Percentiles rank a stretch among this genome's conserved stretches.
phyloP scores from a whole-genome alignment of 1,284 basidiomycete genomes.

The Sanghuangporus sanghuang region DNA sequence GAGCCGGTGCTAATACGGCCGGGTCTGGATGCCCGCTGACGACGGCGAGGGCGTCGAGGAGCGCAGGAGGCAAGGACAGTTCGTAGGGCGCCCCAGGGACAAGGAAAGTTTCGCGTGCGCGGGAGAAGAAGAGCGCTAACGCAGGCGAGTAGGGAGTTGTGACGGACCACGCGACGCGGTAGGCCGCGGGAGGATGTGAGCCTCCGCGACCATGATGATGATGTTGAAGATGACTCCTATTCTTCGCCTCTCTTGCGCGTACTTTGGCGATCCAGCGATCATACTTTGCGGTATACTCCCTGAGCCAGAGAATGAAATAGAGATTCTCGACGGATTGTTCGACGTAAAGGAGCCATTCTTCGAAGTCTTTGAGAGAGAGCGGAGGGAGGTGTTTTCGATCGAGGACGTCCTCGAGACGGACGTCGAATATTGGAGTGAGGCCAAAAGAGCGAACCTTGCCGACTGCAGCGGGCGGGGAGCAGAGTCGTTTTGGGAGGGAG shows the following conservation, averaged over 20 bases:
- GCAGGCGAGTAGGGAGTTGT: conserved; percentile 37
- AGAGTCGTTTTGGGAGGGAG: conserved; percentile 55
- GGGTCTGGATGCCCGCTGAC: conserved; percentile 50
- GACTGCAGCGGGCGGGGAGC: conserved; percentile 62
- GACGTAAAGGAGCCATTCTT: conserved; percentile 75
- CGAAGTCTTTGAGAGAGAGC: conserved; percentile 70
- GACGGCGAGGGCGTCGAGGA: conserved; percentile 51
- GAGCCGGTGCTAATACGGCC: conserved; percentile 52
- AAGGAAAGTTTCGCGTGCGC: conserved; percentile 74
- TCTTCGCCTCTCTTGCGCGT: conserved; percentile 5
- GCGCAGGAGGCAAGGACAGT: conserved; percentile 59
- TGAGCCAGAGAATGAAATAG: conserved; percentile 66
- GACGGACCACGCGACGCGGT: conserved; percentile 18
- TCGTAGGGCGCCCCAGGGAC: conserved; percentile 64
- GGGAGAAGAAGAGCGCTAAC: conserved; percentile 64
- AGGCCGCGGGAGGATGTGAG: neutral
- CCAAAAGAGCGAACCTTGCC: conserved; percentile 59
- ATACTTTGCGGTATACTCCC: conserved; percentile 25
- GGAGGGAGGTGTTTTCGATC: conserved; percentile 68
- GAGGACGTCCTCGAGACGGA: conserved; percentile 64
- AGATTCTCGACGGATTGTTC: conserved; percentile 67
- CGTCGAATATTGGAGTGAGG: conserved; percentile 52
- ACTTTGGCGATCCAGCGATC: conserved; percentile 9
- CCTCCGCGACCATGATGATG: neutral
- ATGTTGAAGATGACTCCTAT: neutral